Evolutionary conservation across 1,284 basidiomycete species (phyloP), one percentile per base, ranked within the genome.

Genomic region (Malassezia dermatis): DNA sequence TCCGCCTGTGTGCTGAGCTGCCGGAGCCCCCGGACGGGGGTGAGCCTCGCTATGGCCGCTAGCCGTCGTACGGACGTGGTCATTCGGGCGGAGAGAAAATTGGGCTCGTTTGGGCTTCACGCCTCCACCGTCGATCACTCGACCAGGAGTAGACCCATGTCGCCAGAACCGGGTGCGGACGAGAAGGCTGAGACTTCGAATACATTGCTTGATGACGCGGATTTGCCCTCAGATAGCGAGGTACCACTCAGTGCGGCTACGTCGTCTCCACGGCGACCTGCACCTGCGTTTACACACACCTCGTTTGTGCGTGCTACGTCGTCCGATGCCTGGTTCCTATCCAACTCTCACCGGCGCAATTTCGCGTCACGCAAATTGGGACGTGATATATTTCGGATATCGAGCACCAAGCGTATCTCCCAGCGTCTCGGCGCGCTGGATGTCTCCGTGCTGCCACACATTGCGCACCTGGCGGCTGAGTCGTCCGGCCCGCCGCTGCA

Each of bases 311-410:
- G 55, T 8, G 27, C 55, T 11, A 57, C 55, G 8, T 57, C 55
- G 30, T 41, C 49, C 1, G 55, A 57, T 28, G 55, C 55, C 8
- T 57, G 30, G 42, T 52, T 57, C 34, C 39, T 57, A 10, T 57
- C 55, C 21, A 57, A 51, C 15, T 48, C 55, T 30, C 50, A 57
- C 55, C 43, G 55, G n/a, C 48, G 55, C 12, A 57, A 57, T 34
- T 57, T 57, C 43, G 55, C 55, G 6, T 41, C 30, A 19, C 55
- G 49, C 32, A 57, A 57, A 21, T 26, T 57, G 8, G 55, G 55
- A 5, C 55, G 55, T 7, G 55, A 57, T 30, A 42, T 57, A 15
- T 39, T 57, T 5, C 49, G 55, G 10, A 50, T 50, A 4, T 52
- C 49, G 24, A 48, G 44, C 15, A 26, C 50, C 3, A 57, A 51